Base-by-base conservation (phyloP, 768 basidiomycete genomes). In the Psilocybe sp. region DNA sequence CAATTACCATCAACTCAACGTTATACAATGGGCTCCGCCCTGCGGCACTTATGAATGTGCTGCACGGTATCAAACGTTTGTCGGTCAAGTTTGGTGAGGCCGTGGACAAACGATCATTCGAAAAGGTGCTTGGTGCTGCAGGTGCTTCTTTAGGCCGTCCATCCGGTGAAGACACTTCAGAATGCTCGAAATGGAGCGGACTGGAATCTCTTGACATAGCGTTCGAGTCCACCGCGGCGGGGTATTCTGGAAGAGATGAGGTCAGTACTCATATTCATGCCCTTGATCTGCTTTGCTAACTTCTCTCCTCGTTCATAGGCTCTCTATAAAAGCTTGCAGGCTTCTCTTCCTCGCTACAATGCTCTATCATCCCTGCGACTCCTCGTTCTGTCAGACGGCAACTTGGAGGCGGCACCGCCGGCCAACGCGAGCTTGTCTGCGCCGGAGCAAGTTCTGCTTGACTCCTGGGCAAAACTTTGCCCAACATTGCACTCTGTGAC, bases 21-120 rank as follows among this genome's bases (percentile, higher is more conserved):
- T 65, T 79, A 2, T 76, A 76, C 51, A 66, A 64, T 13, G 77
- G 77, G 0, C 66, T 79, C 19, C 66, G 77, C 18, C 78, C 78
- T 0, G 68, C 68, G 5, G 62, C 73, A 5, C 59, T 78, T 5
- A 69, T 78, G 61, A 53, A 52, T 9, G 46, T 64, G 6, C 54
- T 77, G 13, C 64, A 58, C 13, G 74, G 70, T 7, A 60, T 73
- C 44, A 48, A 53, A 13, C 54, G 56, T 7, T 61, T 78, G 2
- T 53, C 60, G 2, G 49, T 79, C 4, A 55, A 61, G 6, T 78
- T 79, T 51, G 63, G 68, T 1, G 59, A 64, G 16, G 58, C 60
- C 18, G 72, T 78, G 13, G 78, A 79, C 53, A 62, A 65, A 49
- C 63, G 78, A 37, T 72, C 76, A 12, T 66, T 75, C 28, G 77